These are phyloP conservation scores for Dalechampia spathulata DNA, from an alignment of 441 rosid species.

Conservation along the genomic window DNA sequence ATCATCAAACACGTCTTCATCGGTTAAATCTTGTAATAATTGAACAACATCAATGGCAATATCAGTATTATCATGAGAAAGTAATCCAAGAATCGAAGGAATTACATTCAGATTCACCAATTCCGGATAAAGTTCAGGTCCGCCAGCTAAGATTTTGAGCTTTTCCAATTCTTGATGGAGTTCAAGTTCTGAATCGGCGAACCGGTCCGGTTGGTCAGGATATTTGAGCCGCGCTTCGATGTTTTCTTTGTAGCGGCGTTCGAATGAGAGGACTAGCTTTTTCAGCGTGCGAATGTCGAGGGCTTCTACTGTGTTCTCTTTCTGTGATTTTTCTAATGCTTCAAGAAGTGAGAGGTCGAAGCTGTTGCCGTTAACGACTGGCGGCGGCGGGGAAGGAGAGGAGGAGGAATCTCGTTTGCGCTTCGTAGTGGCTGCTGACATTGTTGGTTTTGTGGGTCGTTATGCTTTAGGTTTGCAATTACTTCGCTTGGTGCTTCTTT, in stretches of 20 bases:
- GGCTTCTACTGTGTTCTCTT: constrained; percentile 39
- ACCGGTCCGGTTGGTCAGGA: constrained; percentile 79
- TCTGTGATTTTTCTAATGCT: constrained; percentile 72
- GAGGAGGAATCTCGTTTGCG: constrained; percentile 16
- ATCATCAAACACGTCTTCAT: constrained; percentile 85
- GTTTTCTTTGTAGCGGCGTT: constrained; percentile 92
- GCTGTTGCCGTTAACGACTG: constrained; percentile 6
- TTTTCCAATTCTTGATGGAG: constrained; percentile 88
- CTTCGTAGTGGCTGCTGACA: constrained; percentile 21
- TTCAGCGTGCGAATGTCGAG: constrained; percentile 78
- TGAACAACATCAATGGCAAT: constrained; percentile 88
- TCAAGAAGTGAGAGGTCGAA: constrained; percentile 83
- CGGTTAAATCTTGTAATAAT: constrained; percentile 84
- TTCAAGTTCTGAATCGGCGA: constrained; percentile 90
- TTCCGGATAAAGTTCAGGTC: constrained; percentile 94
- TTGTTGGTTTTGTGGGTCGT: not conserved
- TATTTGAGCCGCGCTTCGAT: constrained; percentile 95
- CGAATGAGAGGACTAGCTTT: constrained; percentile 88
- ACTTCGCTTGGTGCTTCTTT: too few relatives aligned
- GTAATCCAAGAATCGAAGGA: constrained; percentile 74
- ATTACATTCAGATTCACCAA: constrained; percentile 62
- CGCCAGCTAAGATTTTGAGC: constrained; percentile 87
- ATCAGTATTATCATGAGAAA: constrained; percentile 79
- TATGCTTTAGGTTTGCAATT: too few relatives aligned
- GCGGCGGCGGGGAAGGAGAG: constrained; percentile 4